Conservation (phyloP, 768 basidiomycete genomes). For the Tubosaeta sp. region DNA sequence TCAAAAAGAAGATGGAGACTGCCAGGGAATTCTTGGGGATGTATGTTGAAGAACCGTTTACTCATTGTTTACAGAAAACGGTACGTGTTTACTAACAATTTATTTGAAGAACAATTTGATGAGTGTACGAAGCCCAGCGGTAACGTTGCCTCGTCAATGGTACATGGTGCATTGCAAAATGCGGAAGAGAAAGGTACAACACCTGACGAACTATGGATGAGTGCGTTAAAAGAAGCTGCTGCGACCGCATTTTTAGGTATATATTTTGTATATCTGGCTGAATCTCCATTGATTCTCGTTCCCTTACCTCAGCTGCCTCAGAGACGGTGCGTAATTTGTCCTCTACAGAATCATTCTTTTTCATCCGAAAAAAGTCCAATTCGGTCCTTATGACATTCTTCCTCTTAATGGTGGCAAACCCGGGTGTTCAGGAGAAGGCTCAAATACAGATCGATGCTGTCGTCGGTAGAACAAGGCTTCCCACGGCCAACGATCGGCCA, state of each 20-base stretch:
- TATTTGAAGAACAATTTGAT: neutral
- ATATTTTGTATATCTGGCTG: neutral
- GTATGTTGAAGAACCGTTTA: slow-evolving; percentile 6
- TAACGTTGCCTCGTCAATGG: neutral
- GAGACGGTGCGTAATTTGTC: neutral
- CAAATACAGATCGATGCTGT: neutral
- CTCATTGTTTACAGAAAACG: slow-evolving; percentile 1
- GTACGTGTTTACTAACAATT: neutral
- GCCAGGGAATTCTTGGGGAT: neutral
- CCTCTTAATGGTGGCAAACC: neutral
- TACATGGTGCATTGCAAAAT: slow-evolving; percentile 4
- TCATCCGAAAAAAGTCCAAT: neutral
- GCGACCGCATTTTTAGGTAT: slow-evolving; percentile 10
- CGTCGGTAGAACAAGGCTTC: neutral
- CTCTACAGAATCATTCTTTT: neutral
- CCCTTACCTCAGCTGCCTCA: neutral
- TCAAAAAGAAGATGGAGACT: neutral
- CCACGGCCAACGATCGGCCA: neutral
- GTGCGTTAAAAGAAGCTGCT: slow-evolving; percentile 3
- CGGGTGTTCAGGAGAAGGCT: neutral
- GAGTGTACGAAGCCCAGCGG: neutral
- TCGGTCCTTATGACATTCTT: neutral
- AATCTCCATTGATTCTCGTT: neutral
- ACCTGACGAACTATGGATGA: slow-evolving; percentile 3
- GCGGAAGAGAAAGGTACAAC: neutral